phyloP scores from a whole-genome alignment of 805 yeast genomes.

The Cyberlindnera maclurae region DNA sequence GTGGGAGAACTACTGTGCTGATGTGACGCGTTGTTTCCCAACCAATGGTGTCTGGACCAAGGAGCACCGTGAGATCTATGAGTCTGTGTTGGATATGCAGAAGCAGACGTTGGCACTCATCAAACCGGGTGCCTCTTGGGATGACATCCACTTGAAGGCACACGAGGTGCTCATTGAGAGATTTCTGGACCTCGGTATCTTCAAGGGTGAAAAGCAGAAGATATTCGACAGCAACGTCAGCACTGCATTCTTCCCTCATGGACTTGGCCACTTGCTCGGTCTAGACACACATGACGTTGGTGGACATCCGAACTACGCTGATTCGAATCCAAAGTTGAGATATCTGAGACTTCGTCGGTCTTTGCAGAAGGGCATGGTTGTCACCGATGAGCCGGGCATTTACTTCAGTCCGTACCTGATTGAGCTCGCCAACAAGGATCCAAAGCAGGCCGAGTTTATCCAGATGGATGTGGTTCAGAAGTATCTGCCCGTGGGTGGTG shows the following conservation, averaged over 20 bases:
- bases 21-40: constrained; percentile 95
- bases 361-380: constrained; percentile 69
- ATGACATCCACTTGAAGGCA: constrained; percentile 70
- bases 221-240: constrained; percentile 65
- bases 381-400: constrained; percentile 93
- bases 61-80: constrained; percentile 80
- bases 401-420: constrained; percentile 83
- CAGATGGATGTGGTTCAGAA: constrained; percentile 59
- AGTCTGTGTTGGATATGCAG: constrained; percentile 81
- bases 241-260: constrained; percentile 88
- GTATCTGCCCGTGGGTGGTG: constrained; percentile 93
- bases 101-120: constrained; percentile 57
- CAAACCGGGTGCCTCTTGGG: constrained; percentile 83
- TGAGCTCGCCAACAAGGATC: constrained; percentile 48
- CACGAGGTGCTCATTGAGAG: constrained; percentile 71
- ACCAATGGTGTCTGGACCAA: constrained; percentile 81
- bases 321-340: constrained; percentile 66
- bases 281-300: constrained; percentile 96
- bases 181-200: constrained; percentile 69
- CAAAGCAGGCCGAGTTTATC: constrained; percentile 33
- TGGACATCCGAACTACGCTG: constrained; percentile 80
- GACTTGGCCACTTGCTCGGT: constrained; percentile 89
- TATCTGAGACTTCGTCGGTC: constrained; percentile 77
- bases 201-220: constrained; percentile 55
- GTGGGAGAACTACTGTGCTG: constrained; percentile 89